Conservation (phyloP, 2,329 filamentous ascomycete species). For the Trichophyton benhamiae region DNA sequence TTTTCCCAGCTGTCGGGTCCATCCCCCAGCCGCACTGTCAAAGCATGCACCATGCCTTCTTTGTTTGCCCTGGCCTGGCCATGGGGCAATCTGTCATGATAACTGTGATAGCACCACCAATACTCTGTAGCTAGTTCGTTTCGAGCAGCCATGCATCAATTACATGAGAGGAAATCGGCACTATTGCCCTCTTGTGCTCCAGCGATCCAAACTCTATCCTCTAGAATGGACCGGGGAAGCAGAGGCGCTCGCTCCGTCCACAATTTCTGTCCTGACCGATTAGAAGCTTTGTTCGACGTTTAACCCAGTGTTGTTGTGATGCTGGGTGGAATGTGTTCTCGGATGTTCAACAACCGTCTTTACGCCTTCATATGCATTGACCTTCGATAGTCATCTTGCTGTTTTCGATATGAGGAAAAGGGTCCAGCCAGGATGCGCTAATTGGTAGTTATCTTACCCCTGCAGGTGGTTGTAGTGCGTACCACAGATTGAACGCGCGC, state of each 20-base stretch:
- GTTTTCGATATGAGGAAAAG: neutral
- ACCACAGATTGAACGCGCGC: neutral
- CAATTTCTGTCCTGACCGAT: neutral
- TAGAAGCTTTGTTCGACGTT: neutral
- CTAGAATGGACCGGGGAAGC: conserved; percentile 1
- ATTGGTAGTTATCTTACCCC: neutral
- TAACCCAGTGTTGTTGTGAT: neutral
- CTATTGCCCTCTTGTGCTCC: neutral
- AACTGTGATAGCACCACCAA: neutral
- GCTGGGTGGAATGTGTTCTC: neutral
- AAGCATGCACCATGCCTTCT: conserved; percentile 2
- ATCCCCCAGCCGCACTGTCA: neutral
- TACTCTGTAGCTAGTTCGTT: neutral
- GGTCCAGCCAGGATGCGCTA: neutral
- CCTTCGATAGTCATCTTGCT: neutral
- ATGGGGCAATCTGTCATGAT: neutral
- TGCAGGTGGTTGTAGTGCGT: neutral
- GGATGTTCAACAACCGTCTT: neutral
- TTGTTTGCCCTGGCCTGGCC: neutral
- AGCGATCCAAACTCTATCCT: conserved; percentile 1
- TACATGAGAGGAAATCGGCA: neutral
- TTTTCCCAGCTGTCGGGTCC: neutral
- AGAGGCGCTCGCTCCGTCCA: neutral
- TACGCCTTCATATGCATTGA: neutral
- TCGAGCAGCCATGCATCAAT: neutral